These are phyloP conservation scores for Fremontodendron californicum DNA, from an alignment of 345 rosid genomes.

Conservation along the genomic window DNA sequence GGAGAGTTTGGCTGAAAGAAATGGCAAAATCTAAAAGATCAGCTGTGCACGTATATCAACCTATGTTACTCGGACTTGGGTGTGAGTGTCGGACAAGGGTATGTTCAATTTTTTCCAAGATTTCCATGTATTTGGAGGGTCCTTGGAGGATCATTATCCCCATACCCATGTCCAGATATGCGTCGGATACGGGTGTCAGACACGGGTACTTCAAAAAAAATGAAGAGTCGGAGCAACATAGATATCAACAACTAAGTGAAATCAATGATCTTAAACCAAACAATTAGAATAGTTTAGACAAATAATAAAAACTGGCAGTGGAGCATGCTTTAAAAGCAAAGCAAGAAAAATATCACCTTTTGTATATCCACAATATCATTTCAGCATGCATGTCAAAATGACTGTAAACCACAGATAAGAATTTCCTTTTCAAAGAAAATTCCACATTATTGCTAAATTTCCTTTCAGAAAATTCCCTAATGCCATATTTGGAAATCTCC, in stretches of 20 bases:
- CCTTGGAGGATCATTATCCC: no score
- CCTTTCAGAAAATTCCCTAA: not conserved
- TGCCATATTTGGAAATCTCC: not conserved
- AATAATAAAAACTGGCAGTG: not conserved
- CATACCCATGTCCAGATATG: no score
- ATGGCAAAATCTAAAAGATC: conserved; percentile 8
- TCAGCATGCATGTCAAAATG: not conserved
- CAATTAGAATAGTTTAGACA: not conserved
- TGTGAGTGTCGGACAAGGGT: no score
- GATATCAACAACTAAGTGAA: not conserved
- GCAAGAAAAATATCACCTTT: not conserved
- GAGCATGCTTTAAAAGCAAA: not conserved
- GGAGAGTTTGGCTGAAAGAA: conserved; percentile 55
- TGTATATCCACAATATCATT: not conserved
- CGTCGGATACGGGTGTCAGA: no score
- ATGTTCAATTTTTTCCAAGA: no score
- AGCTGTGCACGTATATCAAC: no score
- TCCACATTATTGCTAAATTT: not conserved
- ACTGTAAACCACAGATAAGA: not conserved
- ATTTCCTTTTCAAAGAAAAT: not conserved
- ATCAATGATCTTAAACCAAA: not conserved
- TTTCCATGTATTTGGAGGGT: no score
- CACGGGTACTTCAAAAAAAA: no score
- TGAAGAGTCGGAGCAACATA: no score
- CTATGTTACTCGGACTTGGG: no score